Base-by-base conservation (phyloP, 1,284 basidiomycete species). In the Albatrellus sp. region DNA sequence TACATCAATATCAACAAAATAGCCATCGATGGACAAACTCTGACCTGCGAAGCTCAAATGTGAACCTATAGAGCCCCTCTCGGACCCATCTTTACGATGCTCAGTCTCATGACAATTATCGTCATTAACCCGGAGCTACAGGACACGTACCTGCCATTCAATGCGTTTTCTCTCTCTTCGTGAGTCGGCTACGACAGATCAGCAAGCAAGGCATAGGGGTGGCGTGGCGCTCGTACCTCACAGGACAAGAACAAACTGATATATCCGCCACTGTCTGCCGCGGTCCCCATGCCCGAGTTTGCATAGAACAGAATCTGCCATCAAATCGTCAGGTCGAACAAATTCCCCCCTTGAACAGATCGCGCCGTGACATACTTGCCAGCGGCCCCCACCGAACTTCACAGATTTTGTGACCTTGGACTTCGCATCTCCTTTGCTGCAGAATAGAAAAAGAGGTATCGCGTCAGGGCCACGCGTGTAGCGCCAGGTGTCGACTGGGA, bases 21-120 rank as follows among this genome's bases (percentile, higher is more conserved):
- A 14, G 30, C 28, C 16, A 12, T 44, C 32, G 34, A 29, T 14
- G 45, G 2, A 46, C 43, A 43, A 5, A 28, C 19, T 30, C 64
- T 47, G 51, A 80, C 80, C 73, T 80, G 57, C 75, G 75, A 52
- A 92, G 68, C 57, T 90, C 88, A 56, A 92, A 90, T 48, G 73
- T 79, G 60, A 92, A 92, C 56, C 80, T 85, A 64, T 78, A 91
- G 16, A 81, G 63, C 1, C 89, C 89, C 48, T 88, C 81, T n/a
- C 89, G 75, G 12, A 73, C 63, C 89, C 89, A 92, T 61, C 80
- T 83, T 40, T 10, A 46, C 29, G 14, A 42, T 17, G 2, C 32
- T 10, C 9, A 14, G 20, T 33, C 12, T 13, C 14, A 2, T 20
- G 16, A 3, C 17, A 34, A 10, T 3, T 42, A 17, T 17, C 13